Evolutionary conservation across 257 asterid species (phyloP).

Genomic region (Anisodus acutangulus): DNA sequence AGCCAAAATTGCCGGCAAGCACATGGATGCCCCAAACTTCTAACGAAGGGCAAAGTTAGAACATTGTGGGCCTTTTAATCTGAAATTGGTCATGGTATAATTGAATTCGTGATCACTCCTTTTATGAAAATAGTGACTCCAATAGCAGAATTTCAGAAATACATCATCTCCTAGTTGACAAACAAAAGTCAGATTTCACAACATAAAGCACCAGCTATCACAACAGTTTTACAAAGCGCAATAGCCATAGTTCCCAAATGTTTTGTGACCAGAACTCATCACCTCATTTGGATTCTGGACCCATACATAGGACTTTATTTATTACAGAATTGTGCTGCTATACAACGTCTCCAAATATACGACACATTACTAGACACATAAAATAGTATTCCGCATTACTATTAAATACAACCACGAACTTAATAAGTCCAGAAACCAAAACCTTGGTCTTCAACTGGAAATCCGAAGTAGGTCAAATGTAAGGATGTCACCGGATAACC

Average conservation of each 20-base stretch:
- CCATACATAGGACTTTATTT: conserved; percentile 4
- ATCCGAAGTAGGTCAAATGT: conserved; percentile 52
- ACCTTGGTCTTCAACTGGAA: conserved; percentile 67
- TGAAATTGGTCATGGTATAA: not conserved
- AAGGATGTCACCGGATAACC: conserved; percentile 34
- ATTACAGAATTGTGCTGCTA: not conserved
- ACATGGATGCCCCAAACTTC: not conserved
- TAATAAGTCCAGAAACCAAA: conserved; percentile 66
- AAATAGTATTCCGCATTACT: conserved; percentile 4
- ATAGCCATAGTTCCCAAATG: conserved; percentile 19
- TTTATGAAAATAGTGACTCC: not conserved
- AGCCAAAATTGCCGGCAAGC: too few relatives aligned
- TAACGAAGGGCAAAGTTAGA: not conserved
- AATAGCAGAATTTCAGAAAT: not conserved
- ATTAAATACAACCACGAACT: conserved; percentile 28
- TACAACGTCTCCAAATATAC: not conserved
- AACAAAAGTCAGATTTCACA: not conserved
- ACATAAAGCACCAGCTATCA: not conserved
- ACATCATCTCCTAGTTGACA: not conserved
- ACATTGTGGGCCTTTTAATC: not conserved
- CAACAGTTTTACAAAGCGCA: not conserved
- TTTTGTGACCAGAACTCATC: not conserved
- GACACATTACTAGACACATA: not conserved
- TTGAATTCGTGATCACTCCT: not conserved
- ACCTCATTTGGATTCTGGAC: conserved; percentile 3